A percentile compares a stretch with the other conserved stretches of the same genome.
Conservation (phyloP, 2,329 filamentous ascomycete species). For the Aspergillus clavatus region DNA sequence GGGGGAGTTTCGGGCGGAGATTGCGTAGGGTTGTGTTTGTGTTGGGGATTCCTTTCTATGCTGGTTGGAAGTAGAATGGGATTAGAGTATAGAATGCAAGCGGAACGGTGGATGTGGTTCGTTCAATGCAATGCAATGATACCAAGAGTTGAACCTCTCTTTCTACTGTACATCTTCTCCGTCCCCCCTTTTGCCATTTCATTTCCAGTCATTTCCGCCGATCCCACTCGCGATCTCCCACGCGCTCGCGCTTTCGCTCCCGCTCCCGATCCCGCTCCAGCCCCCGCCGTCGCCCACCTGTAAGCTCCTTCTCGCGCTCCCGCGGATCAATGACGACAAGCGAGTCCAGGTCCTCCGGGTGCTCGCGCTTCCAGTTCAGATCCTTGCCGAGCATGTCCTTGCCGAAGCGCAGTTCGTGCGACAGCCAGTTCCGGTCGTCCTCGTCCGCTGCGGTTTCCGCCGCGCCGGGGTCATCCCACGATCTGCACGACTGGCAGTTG, state of each 20-base stretch:
- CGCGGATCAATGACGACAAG: slow-evolving; percentile 88
- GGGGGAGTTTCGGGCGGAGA: too few relatives aligned
- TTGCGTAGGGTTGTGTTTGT: too few relatives aligned
- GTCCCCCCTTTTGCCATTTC: too few relatives aligned
- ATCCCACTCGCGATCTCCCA: slow-evolving; percentile 36
- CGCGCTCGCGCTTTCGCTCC: slow-evolving; percentile 34
- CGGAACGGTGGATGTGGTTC: too few relatives aligned
- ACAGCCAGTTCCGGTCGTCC: slow-evolving; percentile 69
- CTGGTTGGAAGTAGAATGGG: too few relatives aligned
- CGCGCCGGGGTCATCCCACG: slow-evolving; percentile 61
- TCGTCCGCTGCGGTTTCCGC: slow-evolving; percentile 44
- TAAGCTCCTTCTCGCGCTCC: slow-evolving; percentile 70
- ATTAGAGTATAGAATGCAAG: too few relatives aligned
- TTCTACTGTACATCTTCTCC: too few relatives aligned
- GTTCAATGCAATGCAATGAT: too few relatives aligned
- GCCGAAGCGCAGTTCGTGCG: slow-evolving; percentile 76
- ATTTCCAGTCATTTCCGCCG: too few relatives aligned
- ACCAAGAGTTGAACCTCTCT: too few relatives aligned
- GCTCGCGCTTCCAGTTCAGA: slow-evolving; percentile 81
- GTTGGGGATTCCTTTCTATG: too few relatives aligned
- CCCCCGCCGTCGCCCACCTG: slow-evolving; percentile 57
- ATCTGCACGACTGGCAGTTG: slow-evolving; percentile 85
- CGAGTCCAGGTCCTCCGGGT: slow-evolving; percentile 67
- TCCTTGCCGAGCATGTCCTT: slow-evolving; percentile 90
- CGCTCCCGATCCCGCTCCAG: slow-evolving; percentile 35